A percentile compares a stretch with the other conserved stretches of the same genome.
Conservation (phyloP, 495 filamentous ascomycete species). For the Penicillium samsonianum region DNA sequence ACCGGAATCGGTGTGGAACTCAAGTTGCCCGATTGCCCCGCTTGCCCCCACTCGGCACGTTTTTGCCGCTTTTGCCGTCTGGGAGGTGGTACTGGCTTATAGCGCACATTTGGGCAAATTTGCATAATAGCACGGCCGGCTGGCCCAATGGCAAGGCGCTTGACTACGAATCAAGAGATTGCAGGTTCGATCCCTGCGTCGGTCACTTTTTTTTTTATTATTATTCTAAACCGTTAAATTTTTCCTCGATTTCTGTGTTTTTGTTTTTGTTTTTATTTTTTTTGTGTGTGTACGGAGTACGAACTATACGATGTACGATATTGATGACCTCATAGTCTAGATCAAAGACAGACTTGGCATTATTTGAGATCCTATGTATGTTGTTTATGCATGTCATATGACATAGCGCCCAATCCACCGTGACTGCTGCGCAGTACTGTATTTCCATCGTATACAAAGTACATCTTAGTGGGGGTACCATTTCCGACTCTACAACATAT, state of each 20-base stretch:
- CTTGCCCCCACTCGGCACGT: slow-evolving; percentile 16
- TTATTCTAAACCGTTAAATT: no score
- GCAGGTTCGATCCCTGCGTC: slow-evolving; percentile 50
- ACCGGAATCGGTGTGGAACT: slow-evolving; percentile 14
- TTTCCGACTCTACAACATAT: neutral
- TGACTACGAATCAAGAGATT: slow-evolving; percentile 73
- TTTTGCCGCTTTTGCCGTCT: slow-evolving; percentile 14
- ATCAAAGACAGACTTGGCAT: neutral
- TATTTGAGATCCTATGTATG: neutral
- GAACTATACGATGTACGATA: neutral
- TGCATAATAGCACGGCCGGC: slow-evolving; percentile 32
- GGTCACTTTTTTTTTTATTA: slow-evolving; percentile 42
- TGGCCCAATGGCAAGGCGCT: slow-evolving; percentile 73
- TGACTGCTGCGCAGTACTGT: neutral
- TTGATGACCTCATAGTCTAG: neutral
- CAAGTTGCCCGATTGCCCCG: neutral
- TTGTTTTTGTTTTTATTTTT: slow-evolving; percentile 5
- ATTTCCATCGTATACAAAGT: no score
- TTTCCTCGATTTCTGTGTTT: no score
- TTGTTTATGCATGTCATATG: neutral
- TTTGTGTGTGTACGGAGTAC: neutral
- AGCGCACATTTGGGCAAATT: neutral
- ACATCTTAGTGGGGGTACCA: neutral
- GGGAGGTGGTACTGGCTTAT: neutral
- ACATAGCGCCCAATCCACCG: neutral